Base-by-base conservation (phyloP, 257 asterid species). In the Cruciata laevipes region DNA sequence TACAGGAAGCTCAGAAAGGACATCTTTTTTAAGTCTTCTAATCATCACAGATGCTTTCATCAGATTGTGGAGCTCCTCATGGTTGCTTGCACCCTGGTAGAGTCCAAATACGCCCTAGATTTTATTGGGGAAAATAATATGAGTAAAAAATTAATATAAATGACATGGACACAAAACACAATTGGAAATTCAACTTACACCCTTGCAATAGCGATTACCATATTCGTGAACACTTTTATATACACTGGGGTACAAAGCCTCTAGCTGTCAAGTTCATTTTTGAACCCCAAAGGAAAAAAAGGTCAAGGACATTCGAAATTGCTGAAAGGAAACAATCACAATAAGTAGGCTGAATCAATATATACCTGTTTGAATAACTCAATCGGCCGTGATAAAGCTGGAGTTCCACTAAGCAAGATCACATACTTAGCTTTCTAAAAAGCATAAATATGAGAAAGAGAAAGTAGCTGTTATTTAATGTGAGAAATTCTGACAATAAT, bases 41-140 rank as follows among this genome's bases (percentile, higher is more conserved):
- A 93, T 86, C 99, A 93, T 90, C 67, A 86, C 74, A 30, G 96
- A 90, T 61, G 96, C 89, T 82, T 93, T 93, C 83, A 93, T 90
- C 83, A 93, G 78, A 80, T 86, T 90, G 79, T 93, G 97, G 76
- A 93, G 87, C 91, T 90, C 99, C 69, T 93, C 99, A 35, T 82
- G 97, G 79, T 93, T 93, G 73, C 97, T 90, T 73, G 99, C 96
- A 77, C 99, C 99, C 86, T 90, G 97, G 79, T 90, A 93, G 72
- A 77, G 64, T 73, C 99, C 99, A 82, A 90, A 93, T 53, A 79
- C 8, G 52, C 97, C 97, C 98, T 89, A 81, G 52, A 73, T 57
- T 40, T 66, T 32, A 66, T 35, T 1, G 38, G 31, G 16, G 49
- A n/a, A 38, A 18, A 6, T 49, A 3, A 3, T 6, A 60, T 31